Conservation (phyloP, 2,329 filamentous ascomycete genomes). For the Fusarium sp. region DNA sequence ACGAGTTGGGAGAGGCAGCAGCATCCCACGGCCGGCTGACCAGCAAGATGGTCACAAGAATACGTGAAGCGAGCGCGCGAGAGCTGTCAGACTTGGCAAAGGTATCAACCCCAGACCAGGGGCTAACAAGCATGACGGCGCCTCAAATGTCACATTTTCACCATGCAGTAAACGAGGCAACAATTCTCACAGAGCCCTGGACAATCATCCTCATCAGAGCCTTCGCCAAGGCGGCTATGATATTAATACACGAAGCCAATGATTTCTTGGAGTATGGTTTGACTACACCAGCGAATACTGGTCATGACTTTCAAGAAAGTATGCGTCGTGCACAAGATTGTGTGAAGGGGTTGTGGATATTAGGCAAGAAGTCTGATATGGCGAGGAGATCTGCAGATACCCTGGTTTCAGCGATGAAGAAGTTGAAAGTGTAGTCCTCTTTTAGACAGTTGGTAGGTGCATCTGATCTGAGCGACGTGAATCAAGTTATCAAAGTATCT, state of each 20-base stretch:
- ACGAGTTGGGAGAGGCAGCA: slow-evolving; percentile 37
- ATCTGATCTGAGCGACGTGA: neutral
- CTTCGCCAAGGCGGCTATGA: slow-evolving; percentile 59
- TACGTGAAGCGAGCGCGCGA: slow-evolving; percentile 56
- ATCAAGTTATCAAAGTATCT: neutral
- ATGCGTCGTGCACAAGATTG: slow-evolving; percentile 58
- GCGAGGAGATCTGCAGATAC: slow-evolving; percentile 42
- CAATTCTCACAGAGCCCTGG: slow-evolving; percentile 69
- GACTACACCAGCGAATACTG: slow-evolving; percentile 31
- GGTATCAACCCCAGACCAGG: slow-evolving; percentile 52
- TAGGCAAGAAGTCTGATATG: slow-evolving; percentile 67
- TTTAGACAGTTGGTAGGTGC: too few species aligned
- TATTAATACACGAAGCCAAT: slow-evolving; percentile 50
- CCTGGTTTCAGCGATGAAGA: slow-evolving; percentile 23
- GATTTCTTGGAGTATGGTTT: slow-evolving; percentile 36
- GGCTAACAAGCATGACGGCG: neutral
- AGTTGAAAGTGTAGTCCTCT: slow-evolving; percentile 2
- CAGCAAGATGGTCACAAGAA: slow-evolving; percentile 50
- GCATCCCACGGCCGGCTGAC: slow-evolving; percentile 38
- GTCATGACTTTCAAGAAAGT: slow-evolving; percentile 42
- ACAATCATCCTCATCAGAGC: slow-evolving; percentile 65
- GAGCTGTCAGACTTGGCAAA: slow-evolving; percentile 61
- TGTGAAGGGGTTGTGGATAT: slow-evolving; percentile 62
- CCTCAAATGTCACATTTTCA: slow-evolving; percentile 58
- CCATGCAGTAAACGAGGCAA: slow-evolving; percentile 63